Percentiles rank a stretch among this genome's conserved stretches.
Evolutionary conservation across 148 eudicot genomes (phyloP).

Genomic region (Pharnaceum exiguum): DNA sequence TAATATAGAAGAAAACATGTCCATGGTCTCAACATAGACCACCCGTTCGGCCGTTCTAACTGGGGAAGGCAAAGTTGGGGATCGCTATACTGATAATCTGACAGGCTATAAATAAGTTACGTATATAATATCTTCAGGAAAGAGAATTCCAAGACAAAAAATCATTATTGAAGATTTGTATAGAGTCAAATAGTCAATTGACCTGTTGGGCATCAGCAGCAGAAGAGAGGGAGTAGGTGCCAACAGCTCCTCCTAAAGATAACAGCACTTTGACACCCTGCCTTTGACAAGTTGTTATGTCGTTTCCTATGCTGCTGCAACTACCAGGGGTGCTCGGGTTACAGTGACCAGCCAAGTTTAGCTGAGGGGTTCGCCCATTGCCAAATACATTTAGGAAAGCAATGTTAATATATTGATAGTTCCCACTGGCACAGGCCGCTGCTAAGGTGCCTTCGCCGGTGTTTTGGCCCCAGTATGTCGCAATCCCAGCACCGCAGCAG

Average conservation of each 20-base stretch:
- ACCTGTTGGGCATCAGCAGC: slow-evolving; percentile 27
- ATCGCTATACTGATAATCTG: no score
- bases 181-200: background rate
- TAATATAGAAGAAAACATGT: no score
- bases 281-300: slow-evolving; percentile 19
- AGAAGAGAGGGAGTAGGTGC: slow-evolving; percentile 24
- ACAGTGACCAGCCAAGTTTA: slow-evolving; percentile 84
- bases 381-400: slow-evolving; percentile 58
- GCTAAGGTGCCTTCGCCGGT: slow-evolving; percentile 46
- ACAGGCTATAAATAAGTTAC: no score
- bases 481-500: slow-evolving; percentile 38
- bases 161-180: background rate
- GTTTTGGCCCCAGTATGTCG: slow-evolving; percentile 80
- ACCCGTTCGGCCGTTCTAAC: no score
- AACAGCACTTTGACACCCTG: slow-evolving; percentile 24
- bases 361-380: slow-evolving; percentile 41
- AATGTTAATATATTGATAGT: slow-evolving; percentile 46
- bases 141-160: background rate
- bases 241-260: slow-evolving; percentile 26
- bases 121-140: no score
- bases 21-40: no score
- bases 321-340: slow-evolving; percentile 26
- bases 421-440: slow-evolving; percentile 49
- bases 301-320: slow-evolving; percentile 18
- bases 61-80: no score